A percentile compares a stretch with the other conserved stretches of the same genome.
Evolutionary conservation across 2,329 filamentous ascomycete genomes (phyloP).

Genomic region (Sporothrix brunneoviolacea): DNA sequence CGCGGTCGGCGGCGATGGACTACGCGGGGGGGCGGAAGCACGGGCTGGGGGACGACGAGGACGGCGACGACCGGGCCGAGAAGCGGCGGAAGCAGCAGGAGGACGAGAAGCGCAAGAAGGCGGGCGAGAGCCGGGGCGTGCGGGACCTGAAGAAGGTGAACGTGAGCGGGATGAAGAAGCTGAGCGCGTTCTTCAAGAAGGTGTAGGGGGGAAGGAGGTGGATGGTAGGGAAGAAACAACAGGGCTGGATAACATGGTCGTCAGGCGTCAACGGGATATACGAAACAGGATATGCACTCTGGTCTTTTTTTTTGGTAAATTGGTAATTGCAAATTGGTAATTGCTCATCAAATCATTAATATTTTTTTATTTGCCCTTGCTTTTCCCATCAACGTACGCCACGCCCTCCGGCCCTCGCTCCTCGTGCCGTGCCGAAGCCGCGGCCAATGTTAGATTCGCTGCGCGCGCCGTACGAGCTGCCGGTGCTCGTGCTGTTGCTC

Average conservation of each 20-base stretch:
- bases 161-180: slow-evolving; percentile 89
- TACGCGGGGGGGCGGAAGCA: slow-evolving; percentile 61
- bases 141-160: slow-evolving; percentile 84
- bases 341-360: too few relatives aligned
- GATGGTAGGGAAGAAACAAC: too few relatives aligned
- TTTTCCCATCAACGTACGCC: slow-evolving; percentile 8
- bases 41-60: slow-evolving; percentile 51
- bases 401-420: slow-evolving; percentile 33
- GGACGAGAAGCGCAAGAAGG: slow-evolving; percentile 79
- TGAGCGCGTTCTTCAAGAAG: slow-evolving; percentile 90
- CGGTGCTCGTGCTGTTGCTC: neutral
- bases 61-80: slow-evolving; percentile 60
- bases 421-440: slow-evolving; percentile 43
- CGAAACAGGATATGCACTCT: too few relatives aligned
- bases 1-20: slow-evolving; percentile 57
- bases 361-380: too few relatives aligned
- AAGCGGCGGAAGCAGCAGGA: slow-evolving; percentile 85
- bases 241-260: neutral
- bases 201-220: slow-evolving; percentile 27
- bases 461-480: neutral
- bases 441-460: slow-evolving; percentile 38
- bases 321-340: too few relatives aligned
- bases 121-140: slow-evolving; percentile 65
- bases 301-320: too few relatives aligned
- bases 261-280: neutral